phyloP scores from a whole-genome alignment of 345 rosid species.

The Salix arbutifolia region DNA sequence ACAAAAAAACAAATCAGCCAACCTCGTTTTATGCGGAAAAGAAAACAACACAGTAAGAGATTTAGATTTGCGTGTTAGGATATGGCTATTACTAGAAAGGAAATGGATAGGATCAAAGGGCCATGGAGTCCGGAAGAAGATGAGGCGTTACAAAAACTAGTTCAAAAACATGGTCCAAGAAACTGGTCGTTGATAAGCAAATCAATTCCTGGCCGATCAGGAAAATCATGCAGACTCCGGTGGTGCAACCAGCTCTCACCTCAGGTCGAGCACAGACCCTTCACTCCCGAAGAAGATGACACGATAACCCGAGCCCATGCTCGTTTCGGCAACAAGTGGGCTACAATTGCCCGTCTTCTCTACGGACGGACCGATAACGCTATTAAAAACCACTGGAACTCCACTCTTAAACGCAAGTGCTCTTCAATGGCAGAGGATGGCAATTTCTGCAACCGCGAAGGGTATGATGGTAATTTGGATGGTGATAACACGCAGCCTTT shows the following conservation, averaged over 20 bases:
- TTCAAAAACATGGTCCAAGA: slow-evolving; percentile 23
- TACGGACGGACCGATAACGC: slow-evolving; percentile 37
- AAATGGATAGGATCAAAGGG: slow-evolving; percentile 24
- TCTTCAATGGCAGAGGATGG: slow-evolving; percentile 17
- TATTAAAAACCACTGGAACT: slow-evolving; percentile 37
- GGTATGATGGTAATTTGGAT: slow-evolving; percentile 51
- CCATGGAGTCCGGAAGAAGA: slow-evolving; percentile 32
- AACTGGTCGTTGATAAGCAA: slow-evolving; percentile 31
- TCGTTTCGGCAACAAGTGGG: slow-evolving; percentile 29
- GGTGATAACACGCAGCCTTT: slow-evolving; percentile 40
- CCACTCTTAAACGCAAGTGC: slow-evolving; percentile 31
- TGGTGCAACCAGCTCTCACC: slow-evolving; percentile 33
- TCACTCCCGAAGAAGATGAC: slow-evolving; percentile 23
- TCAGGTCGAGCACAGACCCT: slow-evolving; percentile 24
- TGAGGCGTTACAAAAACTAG: slow-evolving; percentile 16
- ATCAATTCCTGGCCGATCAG: slow-evolving; percentile 26
- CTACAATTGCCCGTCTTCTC: slow-evolving; percentile 28
- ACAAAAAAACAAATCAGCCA: background rate
- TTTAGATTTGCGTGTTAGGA: too few species aligned
- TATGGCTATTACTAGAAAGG: slow-evolving; percentile 7
- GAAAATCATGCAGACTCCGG: slow-evolving; percentile 27
- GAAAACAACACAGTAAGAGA: too few species aligned
- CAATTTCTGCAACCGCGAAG: slow-evolving; percentile 27
- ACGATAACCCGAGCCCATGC: slow-evolving; percentile 21
- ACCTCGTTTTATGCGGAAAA: too few species aligned